Base-by-base conservation (phyloP, 768 basidiomycete genomes). In the Trametes maxima region DNA sequence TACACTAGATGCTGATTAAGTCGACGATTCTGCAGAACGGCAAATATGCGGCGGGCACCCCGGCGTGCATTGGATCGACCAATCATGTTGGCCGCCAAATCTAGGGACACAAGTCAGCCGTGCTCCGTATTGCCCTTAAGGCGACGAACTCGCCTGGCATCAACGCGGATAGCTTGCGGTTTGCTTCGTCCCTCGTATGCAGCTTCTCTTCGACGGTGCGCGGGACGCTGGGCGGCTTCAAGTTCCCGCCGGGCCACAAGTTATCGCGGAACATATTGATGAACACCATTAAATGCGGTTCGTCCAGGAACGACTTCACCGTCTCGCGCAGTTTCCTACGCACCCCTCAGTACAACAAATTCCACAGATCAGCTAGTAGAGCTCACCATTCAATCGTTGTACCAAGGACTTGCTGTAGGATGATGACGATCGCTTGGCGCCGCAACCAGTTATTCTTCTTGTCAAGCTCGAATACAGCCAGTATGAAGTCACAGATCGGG, bases 371-470 rank as follows among this genome's bases (percentile, higher is more conserved):
- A 53, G 25, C 10, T 33, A 25, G 2, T 5, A 5, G 33, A 0
- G 73, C 84, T 68, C 54, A 96, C 96, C 94, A 80, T 74, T 99
- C 97, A 67, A 98, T 94, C 0, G 97, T 98, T 14, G 92, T 92
- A 12, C 95, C 96, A 2, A 99, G 80, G 3, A 98, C 87, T 70
- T 98, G 96, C 71, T 98, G 97, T 52, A 98, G 76, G 60, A 98
- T 95, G 53, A 98, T 93, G 14, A 98, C 91, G 67, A 97, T 94
- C 2, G 97, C 95, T 72, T 98, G 97, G 19, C 93, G 80, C 54
- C 96, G 82, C 25, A 98, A 78, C 97, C 97, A 99, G 67, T 96
- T 97, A 69, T 95, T 95, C 74, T 92, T 89, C 80, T 93, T 94
- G 76, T 97, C 88, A 17, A 98, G 83, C 73, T 97, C 95, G 67